phyloP scores from a whole-genome alignment of 169 alveolate species.

The Miamiensis avidus region DNA sequence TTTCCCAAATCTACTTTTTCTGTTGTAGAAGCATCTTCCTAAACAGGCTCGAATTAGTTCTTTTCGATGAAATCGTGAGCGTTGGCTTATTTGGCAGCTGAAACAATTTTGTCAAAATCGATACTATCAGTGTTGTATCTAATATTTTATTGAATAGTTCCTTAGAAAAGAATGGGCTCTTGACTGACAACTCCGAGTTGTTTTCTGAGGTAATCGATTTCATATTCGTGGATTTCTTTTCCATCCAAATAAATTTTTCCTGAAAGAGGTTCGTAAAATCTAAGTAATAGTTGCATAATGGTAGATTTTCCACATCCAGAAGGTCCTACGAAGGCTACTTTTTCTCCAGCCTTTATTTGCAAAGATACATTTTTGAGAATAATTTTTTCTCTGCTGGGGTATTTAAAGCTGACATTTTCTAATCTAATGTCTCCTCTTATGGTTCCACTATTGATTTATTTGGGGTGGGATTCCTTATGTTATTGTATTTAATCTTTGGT shows the following conservation, averaged over 20 bases:
- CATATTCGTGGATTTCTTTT: slow-evolving; percentile 57
- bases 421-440: slow-evolving; percentile 63
- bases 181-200: slow-evolving; percentile 87
- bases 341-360: slow-evolving; percentile 62
- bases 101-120: slow-evolving; percentile 12
- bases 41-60: background rate
- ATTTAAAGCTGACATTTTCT: slow-evolving; percentile 69
- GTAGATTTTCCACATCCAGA: slow-evolving; percentile 93
- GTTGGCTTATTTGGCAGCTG: slow-evolving; percentile 37
- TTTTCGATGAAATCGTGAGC: slow-evolving; percentile 39
- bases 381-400: slow-evolving; percentile 60
- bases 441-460: too few relatives aligned
- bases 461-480: background rate
- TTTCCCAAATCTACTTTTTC: slow-evolving; percentile 13
- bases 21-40: background rate
- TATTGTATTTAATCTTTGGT: slow-evolving; percentile 7
- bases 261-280: slow-evolving; percentile 73
- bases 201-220: slow-evolving; percentile 67
- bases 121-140: slow-evolving; percentile 48
- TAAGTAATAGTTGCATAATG: slow-evolving; percentile 72
- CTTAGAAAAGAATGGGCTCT: slow-evolving; percentile 89
- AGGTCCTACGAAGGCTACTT: slow-evolving; percentile 90
- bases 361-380: slow-evolving; percentile 50
- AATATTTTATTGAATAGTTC: slow-evolving; percentile 86
- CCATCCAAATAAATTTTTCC: slow-evolving; percentile 82